Evolutionary conservation across 2,329 filamentous ascomycete genomes (phyloP).

Genomic region (Venturia carpophila): DNA sequence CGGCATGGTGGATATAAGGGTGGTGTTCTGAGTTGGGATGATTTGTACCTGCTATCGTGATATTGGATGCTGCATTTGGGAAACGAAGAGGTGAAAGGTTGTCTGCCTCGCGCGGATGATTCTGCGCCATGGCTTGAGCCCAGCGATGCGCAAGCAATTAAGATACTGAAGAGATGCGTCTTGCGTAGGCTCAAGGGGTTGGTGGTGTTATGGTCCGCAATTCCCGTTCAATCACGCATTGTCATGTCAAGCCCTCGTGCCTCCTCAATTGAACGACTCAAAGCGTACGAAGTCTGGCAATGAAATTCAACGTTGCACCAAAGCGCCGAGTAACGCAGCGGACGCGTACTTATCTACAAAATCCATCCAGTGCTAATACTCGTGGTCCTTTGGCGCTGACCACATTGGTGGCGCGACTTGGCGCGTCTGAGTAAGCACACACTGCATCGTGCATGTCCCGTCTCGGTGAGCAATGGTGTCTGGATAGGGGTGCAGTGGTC

Average conservation of each 20-base stretch:
- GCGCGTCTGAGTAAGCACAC: background rate
- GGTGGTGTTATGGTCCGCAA: background rate
- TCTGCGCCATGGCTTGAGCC: background rate
- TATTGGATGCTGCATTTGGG: background rate
- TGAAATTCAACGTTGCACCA: background rate
- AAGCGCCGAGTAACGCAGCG: background rate
- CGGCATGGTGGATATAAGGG: conserved; percentile 24
- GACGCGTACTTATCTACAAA: background rate
- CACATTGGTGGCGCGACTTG: conserved; percentile 6
- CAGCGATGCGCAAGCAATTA: background rate
- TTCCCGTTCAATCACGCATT: background rate
- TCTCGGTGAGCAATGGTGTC: background rate
- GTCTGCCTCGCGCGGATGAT: background rate
- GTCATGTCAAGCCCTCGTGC: background rate
- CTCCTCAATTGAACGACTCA: background rate
- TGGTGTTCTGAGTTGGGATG: conserved; percentile 13
- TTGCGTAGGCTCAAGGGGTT: background rate
- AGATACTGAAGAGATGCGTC: too few species aligned
- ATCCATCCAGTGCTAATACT: background rate
- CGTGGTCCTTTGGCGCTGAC: background rate
- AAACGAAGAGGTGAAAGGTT: background rate
- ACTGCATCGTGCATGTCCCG: background rate
- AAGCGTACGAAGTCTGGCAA: background rate
- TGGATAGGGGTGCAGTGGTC: background rate
- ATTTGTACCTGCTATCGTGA: background rate